phyloP scores from a whole-genome alignment of 306 rosid species.

The Echinosophora koreensis region DNA sequence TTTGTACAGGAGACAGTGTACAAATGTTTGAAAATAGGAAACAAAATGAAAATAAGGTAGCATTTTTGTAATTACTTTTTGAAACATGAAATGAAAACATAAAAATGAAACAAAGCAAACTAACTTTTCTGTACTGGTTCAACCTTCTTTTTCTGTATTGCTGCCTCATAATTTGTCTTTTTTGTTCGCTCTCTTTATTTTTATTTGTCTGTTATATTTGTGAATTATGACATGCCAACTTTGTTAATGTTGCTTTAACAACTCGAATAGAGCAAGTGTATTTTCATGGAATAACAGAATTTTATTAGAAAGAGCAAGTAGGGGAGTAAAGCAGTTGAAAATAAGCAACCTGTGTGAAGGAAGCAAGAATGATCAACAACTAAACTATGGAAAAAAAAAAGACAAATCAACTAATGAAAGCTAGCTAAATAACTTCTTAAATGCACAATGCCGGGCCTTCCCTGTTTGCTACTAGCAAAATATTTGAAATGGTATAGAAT shows the following conservation, averaged over 20 bases:
- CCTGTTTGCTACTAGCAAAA: slow-evolving; percentile 10
- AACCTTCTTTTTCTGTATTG: slow-evolving; percentile 18
- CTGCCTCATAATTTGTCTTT: slow-evolving; percentile 5
- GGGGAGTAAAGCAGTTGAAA: neutral
- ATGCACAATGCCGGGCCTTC: neutral
- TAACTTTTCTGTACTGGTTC: neutral
- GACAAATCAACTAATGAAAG: neutral
- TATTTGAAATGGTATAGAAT: slow-evolving; percentile 24
- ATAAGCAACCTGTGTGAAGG: neutral
- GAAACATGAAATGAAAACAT: too few species aligned
- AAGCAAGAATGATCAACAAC: neutral
- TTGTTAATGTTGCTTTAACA: slow-evolving; percentile 37
- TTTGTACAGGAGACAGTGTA: too few species aligned
- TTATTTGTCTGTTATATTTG: neutral
- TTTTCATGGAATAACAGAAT: neutral
- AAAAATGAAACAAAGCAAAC: too few species aligned
- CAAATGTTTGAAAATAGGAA: too few species aligned
- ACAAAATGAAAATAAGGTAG: too few species aligned
- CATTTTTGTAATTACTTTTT: too few species aligned
- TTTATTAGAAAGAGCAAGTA: slow-evolving; percentile 2
- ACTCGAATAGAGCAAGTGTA: slow-evolving; percentile 3
- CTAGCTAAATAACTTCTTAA: neutral
- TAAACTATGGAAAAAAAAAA: neutral
- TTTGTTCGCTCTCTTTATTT: neutral
- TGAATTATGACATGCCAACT: slow-evolving; percentile 13